These are phyloP conservation scores for Durotheca rogersii DNA, from an alignment of 495 filamentous ascomycete species.

Conservation along the genomic window DNA sequence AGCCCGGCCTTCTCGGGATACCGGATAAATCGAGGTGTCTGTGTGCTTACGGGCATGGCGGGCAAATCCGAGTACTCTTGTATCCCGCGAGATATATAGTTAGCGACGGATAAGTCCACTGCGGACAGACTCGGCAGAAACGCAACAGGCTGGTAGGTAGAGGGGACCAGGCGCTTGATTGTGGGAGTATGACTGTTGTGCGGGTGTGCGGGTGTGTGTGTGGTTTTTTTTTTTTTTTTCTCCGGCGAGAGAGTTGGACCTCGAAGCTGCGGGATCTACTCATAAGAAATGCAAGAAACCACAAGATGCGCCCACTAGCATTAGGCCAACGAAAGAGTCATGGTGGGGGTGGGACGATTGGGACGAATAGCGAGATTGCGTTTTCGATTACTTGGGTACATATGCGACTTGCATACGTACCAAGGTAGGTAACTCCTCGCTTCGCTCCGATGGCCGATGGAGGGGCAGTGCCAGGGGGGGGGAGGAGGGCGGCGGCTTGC, in stretches of 20 bases:
- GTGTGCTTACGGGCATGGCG: constrained; percentile 36
- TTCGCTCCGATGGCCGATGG: constrained; percentile 20
- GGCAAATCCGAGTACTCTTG: background rate
- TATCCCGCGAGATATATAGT: too few species aligned
- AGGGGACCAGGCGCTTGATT: too few species aligned
- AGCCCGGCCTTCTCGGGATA: background rate
- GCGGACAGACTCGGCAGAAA: too few species aligned
- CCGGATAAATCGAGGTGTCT: too few species aligned
- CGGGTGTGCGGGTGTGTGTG: too few species aligned
- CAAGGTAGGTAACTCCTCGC: too few species aligned
- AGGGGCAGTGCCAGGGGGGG: too few species aligned
- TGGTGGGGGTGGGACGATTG: constrained; percentile 26
- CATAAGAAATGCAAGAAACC: constrained; percentile 10
- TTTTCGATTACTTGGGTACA: constrained; percentile 7
- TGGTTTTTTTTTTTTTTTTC: constrained; percentile 1
- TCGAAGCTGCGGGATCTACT: constrained; percentile 8
- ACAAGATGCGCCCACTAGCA: too few species aligned
- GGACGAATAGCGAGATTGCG: constrained; percentile 11
- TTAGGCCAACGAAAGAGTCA: constrained; percentile 19
- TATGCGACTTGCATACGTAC: too few species aligned
- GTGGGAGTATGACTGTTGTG: too few species aligned
- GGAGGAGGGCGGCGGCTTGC: background rate
- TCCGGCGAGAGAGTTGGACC: constrained; percentile 15
- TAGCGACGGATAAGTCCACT: too few species aligned
- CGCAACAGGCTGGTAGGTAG: too few species aligned